Evolutionary conservation across 371 early-diverging fungal genomes (phyloP).

Genomic region (Phascolomyces articulosus): DNA sequence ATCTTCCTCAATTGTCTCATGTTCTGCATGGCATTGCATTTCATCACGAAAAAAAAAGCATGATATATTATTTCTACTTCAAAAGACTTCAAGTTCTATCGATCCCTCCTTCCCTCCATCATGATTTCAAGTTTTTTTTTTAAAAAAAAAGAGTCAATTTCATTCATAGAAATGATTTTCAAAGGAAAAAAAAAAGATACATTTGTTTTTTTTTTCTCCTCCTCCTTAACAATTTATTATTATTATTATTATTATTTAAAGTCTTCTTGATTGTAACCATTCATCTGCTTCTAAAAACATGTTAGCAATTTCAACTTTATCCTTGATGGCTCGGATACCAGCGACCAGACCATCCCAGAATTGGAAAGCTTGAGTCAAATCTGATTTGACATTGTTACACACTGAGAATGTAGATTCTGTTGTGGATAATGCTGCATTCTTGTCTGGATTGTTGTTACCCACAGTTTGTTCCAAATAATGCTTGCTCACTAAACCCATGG

Average conservation of each 20-base stretch:
- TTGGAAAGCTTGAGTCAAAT: slow-evolving; percentile 48
- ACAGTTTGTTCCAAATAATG: slow-evolving; percentile 45
- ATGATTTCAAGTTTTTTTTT: too few relatives aligned
- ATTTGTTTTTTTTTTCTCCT: not conserved
- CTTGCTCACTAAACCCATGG: slow-evolving; percentile 53
- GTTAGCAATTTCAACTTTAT: slow-evolving; percentile 21
- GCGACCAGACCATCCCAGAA: slow-evolving; percentile 56
- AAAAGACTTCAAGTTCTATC: too few relatives aligned
- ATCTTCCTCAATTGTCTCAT: not conserved
- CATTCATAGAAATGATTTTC: too few relatives aligned
- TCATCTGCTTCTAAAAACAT: slow-evolving; percentile 52
- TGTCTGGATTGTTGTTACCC: slow-evolving; percentile 3
- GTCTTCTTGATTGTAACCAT: slow-evolving; percentile 37
- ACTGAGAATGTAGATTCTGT: slow-evolving; percentile 48
- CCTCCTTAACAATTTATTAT: not conserved
- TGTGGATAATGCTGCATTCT: slow-evolving; percentile 25
- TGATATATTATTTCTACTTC: not conserved
- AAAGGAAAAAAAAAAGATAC: not conserved
- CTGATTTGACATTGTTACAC: slow-evolving; percentile 40
- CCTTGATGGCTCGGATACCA: slow-evolving; percentile 33
- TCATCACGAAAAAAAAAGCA: not conserved
- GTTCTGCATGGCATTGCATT: not conserved
- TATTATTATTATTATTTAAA: not conserved
- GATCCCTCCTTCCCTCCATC: too few relatives aligned
- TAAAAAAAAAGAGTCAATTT: too few relatives aligned